phyloP scores from a whole-genome alignment of 352 stramenopile genomes.

The Phytophthora litchii region DNA sequence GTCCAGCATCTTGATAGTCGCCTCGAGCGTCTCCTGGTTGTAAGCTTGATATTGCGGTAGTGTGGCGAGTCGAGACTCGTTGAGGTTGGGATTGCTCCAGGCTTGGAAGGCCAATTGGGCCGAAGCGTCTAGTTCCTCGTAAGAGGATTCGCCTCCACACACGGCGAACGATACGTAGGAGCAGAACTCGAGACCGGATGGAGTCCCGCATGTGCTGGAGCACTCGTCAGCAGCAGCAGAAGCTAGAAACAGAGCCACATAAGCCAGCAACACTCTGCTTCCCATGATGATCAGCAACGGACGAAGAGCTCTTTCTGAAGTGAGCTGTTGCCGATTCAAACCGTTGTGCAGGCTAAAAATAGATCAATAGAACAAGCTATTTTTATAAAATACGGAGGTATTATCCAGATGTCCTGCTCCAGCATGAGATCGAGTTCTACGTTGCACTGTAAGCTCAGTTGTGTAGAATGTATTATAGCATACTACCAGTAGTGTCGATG shows the following conservation, averaged over 20 bases:
- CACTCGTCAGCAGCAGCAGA: conserved; percentile 49
- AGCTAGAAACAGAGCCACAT: conserved; percentile 12
- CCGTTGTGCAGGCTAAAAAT: conserved; percentile 6
- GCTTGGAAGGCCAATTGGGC: conserved; percentile 48
- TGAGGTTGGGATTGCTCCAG: conserved; percentile 55
- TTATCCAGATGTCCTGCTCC: too few species aligned
- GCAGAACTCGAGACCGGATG: conserved; percentile 75
- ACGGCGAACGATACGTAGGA: conserved; percentile 80
- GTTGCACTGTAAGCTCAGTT: too few species aligned
- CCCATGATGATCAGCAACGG: conserved; percentile 13
- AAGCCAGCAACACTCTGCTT: conserved; percentile 20
- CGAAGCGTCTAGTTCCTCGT: conserved; percentile 58
- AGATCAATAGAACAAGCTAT: conserved; percentile 1
- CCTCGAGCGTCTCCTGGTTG: conserved; percentile 39
- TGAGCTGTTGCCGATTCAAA: conserved; percentile 14
- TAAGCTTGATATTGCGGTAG: conserved; percentile 61
- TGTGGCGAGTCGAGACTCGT: conserved; percentile 34
- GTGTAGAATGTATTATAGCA: too few species aligned
- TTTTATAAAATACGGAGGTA: conserved; percentile 1
- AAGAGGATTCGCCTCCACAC: conserved; percentile 62
- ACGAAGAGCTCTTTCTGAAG: conserved; percentile 17
- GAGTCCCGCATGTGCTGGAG: conserved; percentile 78
- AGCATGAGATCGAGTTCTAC: too few species aligned
- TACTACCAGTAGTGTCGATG: too few species aligned
- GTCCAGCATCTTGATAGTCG: conserved; percentile 53